Evolutionary conservation across 1,139 yeast genomes (phyloP), one percentile per base, ranked within the genome.

Genomic region (Maudiozyma humilis): DNA sequence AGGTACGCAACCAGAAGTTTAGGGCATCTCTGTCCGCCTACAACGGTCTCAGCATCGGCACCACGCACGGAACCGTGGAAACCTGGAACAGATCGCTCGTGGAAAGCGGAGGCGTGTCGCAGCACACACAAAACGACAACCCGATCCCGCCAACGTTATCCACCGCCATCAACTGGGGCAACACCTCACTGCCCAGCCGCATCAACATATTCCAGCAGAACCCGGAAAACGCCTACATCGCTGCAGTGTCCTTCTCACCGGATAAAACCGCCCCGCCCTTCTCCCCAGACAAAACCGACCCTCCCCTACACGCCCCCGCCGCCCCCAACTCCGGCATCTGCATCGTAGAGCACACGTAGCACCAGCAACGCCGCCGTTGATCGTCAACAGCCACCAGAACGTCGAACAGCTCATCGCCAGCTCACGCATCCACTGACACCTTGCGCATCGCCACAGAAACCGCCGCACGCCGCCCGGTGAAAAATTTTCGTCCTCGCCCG

Each of bases 51-150:
- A 25, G 44, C 10, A 41, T 58, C 19, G 65, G 60, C 1, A 48
- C 58, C 7, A 36, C 41, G 5, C 33, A 44, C n/a, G 56, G 56
- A 2, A 25, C 43, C 2, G 16, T 60, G 3, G 12, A 55, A 5
- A 49, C 48, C 7, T 61, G 65, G 65, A 40, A 46, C 3, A 47
- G 48, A 27, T 51, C 51, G 31, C 29, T 52, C 6, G 45, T 58
- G 5, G 64, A 59, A 40, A 57, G 57, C 42, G 65, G 63, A 2
- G 64, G 63, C 1, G 38, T 57, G 30, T 30, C 45, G 42, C n/a
- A 15, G 13, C 27, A 6, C 27, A 10, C 27, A 31, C 14, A 15
- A 5, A 10, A 18, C 6, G 37, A 34, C n/a, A 17, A 10, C 3
- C 19, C 19, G 13, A 34, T 19, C 18, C 23, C 23, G 5, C 18